Base-by-base conservation (phyloP, 2,329 filamentous ascomycete species). In the Exophiala sideris region DNA sequence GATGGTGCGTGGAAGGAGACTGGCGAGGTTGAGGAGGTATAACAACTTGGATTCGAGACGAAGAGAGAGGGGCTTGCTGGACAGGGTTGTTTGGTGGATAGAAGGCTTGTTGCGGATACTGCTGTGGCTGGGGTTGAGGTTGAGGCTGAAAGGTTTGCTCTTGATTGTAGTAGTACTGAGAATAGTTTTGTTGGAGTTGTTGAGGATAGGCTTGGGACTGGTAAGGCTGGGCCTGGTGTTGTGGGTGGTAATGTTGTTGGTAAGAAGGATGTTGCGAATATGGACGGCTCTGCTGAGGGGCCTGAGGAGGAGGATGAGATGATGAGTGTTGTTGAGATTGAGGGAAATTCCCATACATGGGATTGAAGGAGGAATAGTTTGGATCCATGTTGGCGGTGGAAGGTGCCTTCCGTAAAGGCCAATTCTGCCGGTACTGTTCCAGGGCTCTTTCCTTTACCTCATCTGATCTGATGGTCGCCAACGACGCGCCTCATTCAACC, bases 161-260 rank as follows among this genome's bases (percentile, higher is more conserved):
- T 63, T 70, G 71, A 57, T 70, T 69, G 58, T 69, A 66, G 60
- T 71, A 68, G 51, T 71, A 68, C 61, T 69, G 70, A 67, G 69
- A 66, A 58, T 69, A 73, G 32, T 56, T 56, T 14, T 51, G 53
- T 5, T 42, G 50, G 12, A 47, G 10, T 35, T 48, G 12, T 24
- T 52, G 56, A 34, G 47, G n/a, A 35, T 54, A 41, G 3, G 49
- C 32, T 39, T 46, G 45, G 20, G 33, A 36, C 16, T 50, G 45
- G 36, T 59, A 48, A 45, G 41, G 21, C 33, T 41, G 46, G 38
- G 36, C 38, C 21, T 48, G 53, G n/a, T 42, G 33, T n/a, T 41
- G 44, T 24, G 32, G 33, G 16, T 38, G 50, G 24, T 16, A 24
- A 4, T 48, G 38, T 21, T 38, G 33, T 18, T 38, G 39, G 14